Evolutionary conservation across 768 basidiomycete genomes (phyloP).

Genomic region (Ramaria sp.): DNA sequence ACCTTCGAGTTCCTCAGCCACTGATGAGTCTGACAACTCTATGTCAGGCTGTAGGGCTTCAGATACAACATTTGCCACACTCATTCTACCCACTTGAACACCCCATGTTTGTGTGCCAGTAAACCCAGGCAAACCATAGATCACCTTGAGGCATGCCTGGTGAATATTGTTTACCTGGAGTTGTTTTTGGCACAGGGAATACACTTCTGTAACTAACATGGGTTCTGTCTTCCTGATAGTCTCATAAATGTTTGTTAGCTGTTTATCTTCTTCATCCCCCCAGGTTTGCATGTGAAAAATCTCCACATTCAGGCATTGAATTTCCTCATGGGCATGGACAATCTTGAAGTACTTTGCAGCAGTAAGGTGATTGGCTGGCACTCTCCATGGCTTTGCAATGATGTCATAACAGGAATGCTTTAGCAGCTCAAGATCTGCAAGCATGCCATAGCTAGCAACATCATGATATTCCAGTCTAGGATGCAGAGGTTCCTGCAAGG

Average conservation of each 20-base stretch:
- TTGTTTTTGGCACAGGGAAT: too few species aligned
- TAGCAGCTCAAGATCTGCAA: constrained; percentile 3
- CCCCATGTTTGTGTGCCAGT: too few species aligned
- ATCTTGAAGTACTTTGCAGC: not conserved
- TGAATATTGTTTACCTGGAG: too few species aligned
- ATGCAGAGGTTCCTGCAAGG: not conserved
- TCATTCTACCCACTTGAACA: too few species aligned
- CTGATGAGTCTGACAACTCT: too few species aligned
- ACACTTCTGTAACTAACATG: too few species aligned
- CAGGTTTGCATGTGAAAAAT: not conserved
- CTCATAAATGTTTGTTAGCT: not conserved
- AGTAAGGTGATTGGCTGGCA: not conserved
- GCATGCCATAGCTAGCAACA: not conserved
- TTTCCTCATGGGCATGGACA: not conserved
- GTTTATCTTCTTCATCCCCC: not conserved
- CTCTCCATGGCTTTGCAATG: not conserved
- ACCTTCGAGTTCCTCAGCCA: too few species aligned
- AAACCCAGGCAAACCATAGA: too few species aligned
- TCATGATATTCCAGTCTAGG: not conserved
- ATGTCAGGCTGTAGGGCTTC: too few species aligned
- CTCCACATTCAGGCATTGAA: constrained; percentile 2
- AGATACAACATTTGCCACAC: too few species aligned
- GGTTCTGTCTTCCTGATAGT: too few species aligned
- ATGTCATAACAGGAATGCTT: not conserved
- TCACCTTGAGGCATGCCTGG: too few species aligned